Evolutionary conservation across 192 early-diverging fungal species (phyloP), one percentile per base, ranked within the genome.

Genomic region (Backusella mclennaniae): DNA sequence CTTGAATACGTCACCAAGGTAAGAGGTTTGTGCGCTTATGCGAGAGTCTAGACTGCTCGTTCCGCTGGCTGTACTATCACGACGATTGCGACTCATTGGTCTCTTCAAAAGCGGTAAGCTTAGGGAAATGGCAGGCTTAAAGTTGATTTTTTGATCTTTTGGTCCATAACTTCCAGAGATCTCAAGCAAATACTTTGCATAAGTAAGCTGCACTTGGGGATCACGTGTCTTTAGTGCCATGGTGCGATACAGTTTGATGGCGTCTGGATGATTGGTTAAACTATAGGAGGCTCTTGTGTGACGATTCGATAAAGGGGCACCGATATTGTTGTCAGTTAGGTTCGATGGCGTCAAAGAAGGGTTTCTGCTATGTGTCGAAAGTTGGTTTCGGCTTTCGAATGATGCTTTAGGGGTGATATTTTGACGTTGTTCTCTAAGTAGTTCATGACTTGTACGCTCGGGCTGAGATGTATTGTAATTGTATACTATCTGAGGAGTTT

Each of bases 191-290:
- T 91, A 95, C 81, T 92, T 92, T 76, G 93, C 93, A 84, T 89
- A 95, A 53, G 90, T 88, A 41, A 93, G 26, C 84, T 95, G 93
- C 69, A 92, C 89, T 21, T 85, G 79, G 35, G 89, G 82, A 80
- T 95, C 93, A 74, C 93, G 89, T 41, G 92, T 92, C 80, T 92
- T 94, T 83, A 88, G 87, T 17, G 92, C 93, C 39, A 89, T 89
- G 44, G 94, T 92, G 5, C 93, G 89, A 73, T 94, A 95, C 76
- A 88, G 89, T 72, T 87, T 84, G 59, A 93, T 73, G 17, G 81
- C 78, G 0, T 76, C 42, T 14, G 75, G 77, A n/a, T 83, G 66
- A 41, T 83, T 71, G 23, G 74, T 80, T 15, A 80, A 75, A 31
- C 41, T 73, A 35, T 76, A 72, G 0, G 79, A 80, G 3, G 75